phyloP scores from a whole-genome alignment of 495 filamentous ascomycete species.

The Hypoxylon lienhwacheense region DNA sequence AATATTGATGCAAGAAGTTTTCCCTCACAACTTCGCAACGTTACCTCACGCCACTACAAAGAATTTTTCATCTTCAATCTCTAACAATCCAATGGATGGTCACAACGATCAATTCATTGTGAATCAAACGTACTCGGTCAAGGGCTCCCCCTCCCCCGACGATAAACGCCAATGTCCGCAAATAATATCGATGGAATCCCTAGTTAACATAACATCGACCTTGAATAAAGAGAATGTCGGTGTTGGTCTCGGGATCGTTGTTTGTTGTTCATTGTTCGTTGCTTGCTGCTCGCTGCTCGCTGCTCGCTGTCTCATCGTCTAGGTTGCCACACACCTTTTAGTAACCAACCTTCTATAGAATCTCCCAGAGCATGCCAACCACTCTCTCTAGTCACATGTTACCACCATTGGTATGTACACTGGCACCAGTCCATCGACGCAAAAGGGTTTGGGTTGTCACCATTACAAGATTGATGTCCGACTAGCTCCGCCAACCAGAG shows the following conservation, averaged over 20 bases:
- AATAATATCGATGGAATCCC: conserved; percentile 17
- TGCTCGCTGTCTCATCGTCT: conserved; percentile 17
- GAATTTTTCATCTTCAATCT: conserved; percentile 22
- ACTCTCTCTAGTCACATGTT: conserved; percentile 38
- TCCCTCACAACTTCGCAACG: conserved; percentile 36
- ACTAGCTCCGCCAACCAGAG: conserved; percentile 23
- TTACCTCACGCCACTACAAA: conserved; percentile 33
- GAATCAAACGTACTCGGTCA: conserved; percentile 2
- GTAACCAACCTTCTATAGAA: conserved; percentile 28
- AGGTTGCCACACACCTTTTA: conserved; percentile 22
- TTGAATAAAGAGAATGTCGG: too few species aligned
- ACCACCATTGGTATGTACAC: conserved; percentile 23
- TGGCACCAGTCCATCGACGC: conserved; percentile 35
- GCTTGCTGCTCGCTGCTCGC: too few species aligned
- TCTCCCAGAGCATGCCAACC: conserved; percentile 27
- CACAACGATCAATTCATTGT: conserved; percentile 18
- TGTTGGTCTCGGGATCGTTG: too few species aligned
- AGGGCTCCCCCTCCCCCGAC: conserved; percentile 13
- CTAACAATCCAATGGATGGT: conserved; percentile 22
- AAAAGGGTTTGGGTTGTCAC: conserved; percentile 25
- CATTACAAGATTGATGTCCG: conserved; percentile 33
- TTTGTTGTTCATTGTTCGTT: too few species aligned
- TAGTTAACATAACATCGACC: neutral
- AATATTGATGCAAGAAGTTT: conserved; percentile 1
- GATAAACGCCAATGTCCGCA: conserved; percentile 14